phyloP scores from a whole-genome alignment of 2,329 filamentous ascomycete genomes.

The Stachybotrys chartarum region DNA sequence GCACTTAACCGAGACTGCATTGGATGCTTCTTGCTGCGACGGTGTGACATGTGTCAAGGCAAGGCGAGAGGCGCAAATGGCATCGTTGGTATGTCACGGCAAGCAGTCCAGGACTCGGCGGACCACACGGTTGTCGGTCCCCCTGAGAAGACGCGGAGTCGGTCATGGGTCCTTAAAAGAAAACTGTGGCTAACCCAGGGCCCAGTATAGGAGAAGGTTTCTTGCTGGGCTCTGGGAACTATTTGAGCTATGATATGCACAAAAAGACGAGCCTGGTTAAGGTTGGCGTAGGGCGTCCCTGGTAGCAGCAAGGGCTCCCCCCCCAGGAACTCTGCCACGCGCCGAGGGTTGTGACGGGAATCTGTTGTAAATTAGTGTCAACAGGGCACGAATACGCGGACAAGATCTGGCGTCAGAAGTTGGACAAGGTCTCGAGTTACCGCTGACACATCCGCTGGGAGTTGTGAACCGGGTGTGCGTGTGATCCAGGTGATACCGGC shows the following conservation, averaged over 20 bases:
- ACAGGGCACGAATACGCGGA: too few species aligned
- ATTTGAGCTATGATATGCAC: not conserved
- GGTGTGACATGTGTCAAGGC: not conserved
- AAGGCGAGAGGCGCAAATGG: not conserved
- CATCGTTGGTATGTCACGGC: not conserved
- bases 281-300: not conserved
- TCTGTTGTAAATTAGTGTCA: too few species aligned
- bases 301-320: too few species aligned
- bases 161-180: not conserved
- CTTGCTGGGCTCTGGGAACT: not conserved
- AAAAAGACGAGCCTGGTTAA: not conserved
- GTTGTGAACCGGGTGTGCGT: not conserved
- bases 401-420: too few species aligned
- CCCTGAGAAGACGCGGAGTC: not conserved
- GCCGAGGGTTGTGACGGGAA: too few species aligned
- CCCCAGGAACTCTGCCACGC: too few species aligned
- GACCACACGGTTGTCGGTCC: too few species aligned
- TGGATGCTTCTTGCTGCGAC: not conserved
- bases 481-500: not conserved
- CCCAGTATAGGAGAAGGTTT: not conserved
- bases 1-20: not conserved
- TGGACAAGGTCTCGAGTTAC: too few species aligned
- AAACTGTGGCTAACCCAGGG: not conserved
- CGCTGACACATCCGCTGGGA: not conserved
- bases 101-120: not conserved